Percentiles rank a stretch among this genome's conserved stretches.
Evolutionary conservation across 352 stramenopile genomes (phyloP).

Genomic region (Globisporangium paroecandrum): DNA sequence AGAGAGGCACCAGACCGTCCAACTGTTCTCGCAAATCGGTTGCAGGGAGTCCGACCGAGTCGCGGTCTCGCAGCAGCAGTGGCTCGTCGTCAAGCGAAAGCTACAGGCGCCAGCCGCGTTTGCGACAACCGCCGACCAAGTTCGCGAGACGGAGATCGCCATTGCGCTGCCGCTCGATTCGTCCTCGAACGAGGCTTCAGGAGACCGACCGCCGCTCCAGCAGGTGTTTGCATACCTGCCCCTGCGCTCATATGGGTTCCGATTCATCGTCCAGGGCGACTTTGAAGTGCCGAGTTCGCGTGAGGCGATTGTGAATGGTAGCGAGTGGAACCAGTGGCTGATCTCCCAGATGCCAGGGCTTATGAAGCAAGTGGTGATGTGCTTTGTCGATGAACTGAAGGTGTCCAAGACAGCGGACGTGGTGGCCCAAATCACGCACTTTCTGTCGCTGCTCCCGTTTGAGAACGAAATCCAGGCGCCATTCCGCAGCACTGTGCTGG

Average conservation of each 20-base stretch:
- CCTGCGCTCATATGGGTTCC: constrained; percentile 75
- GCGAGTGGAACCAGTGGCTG: constrained; percentile 88
- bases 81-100: constrained; percentile 55
- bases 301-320: constrained; percentile 78
- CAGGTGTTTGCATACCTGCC: constrained; percentile 84
- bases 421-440: constrained; percentile 28
- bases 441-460: constrained; percentile 56
- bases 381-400: constrained; percentile 19
- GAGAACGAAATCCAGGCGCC: constrained; percentile 72
- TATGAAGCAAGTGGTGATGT: constrained; percentile 24
- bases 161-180: constrained; percentile 43
- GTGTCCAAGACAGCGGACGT: neutral
- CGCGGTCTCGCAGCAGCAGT: constrained; percentile 37
- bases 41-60: constrained; percentile 8
- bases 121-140: constrained; percentile 6
- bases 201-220: constrained; percentile 51
- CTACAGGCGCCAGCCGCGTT: constrained; percentile 28
- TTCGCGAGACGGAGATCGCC: constrained; percentile 47
- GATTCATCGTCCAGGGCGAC: constrained; percentile 84
- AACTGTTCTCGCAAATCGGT: constrained; percentile 36
- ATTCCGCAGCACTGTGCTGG: constrained; percentile 52
- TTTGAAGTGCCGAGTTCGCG: constrained; percentile 85
- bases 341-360: constrained; percentile 64
- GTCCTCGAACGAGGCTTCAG: neutral
- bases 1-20: constrained; percentile 27